Percentiles rank a stretch among this genome's conserved stretches.
Evolutionary conservation across 1,284 basidiomycete species (phyloP).

Genomic region (Ceratobasidium sp.): DNA sequence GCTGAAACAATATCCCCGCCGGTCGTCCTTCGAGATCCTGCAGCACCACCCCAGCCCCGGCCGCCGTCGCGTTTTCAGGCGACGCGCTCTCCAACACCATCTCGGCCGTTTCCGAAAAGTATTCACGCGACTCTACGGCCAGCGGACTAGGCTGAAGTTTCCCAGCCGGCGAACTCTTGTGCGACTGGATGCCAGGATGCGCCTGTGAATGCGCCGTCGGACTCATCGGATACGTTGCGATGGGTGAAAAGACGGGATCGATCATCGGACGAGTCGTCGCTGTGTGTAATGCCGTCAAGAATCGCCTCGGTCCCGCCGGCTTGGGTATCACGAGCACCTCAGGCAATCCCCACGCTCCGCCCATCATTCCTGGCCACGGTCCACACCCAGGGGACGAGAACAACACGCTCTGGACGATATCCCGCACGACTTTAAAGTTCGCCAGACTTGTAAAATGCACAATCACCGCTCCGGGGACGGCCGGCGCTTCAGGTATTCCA

Average conservation of each 20-base stretch:
- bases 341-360: conserved; percentile 54
- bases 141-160: conserved; percentile 65
- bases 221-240: conserved; percentile 86
- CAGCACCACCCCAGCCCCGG: conserved; percentile 85
- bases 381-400: conserved; percentile 51
- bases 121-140: conserved; percentile 82
- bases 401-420: conserved; percentile 78
- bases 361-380: not conserved
- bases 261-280: conserved; percentile 82
- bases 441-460: conserved; percentile 89
- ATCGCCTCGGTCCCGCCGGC: conserved; percentile 89
- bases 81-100: conserved; percentile 53
- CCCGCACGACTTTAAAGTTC: conserved; percentile 87
- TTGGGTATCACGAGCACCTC: conserved; percentile 96
- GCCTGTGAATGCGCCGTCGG: conserved; percentile 51
- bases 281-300: conserved; percentile 88
- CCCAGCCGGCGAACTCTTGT: not conserved
- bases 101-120: conserved; percentile 79
- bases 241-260: conserved; percentile 89
- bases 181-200: not conserved
- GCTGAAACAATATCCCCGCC: conserved; percentile 94
- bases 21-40: conserved; percentile 93
- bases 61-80: conserved; percentile 69
- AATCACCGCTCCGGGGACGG: conserved; percentile 60
- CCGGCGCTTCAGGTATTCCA: conserved; percentile 44